These are phyloP conservation scores for Melampsora americana DNA, from an alignment of 1,284 basidiomycete species.

Conservation along the genomic window DNA sequence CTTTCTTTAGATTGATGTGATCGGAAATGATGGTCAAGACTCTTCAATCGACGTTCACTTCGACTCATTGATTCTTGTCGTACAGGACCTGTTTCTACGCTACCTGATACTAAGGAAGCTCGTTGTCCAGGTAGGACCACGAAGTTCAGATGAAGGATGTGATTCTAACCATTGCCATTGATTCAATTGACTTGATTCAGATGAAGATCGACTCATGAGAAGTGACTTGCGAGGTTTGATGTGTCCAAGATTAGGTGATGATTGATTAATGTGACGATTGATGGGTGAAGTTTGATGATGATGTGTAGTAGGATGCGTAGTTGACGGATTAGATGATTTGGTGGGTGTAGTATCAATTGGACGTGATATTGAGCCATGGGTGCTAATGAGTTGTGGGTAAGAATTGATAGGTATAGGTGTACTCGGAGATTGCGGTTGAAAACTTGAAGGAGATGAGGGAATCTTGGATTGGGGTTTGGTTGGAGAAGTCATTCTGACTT, in stretches of 20 bases:
- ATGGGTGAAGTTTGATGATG: neutral
- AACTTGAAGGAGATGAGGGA: neutral
- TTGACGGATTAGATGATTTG: neutral
- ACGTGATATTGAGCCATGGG: slow-evolving; percentile 1
- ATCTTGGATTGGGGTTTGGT: neutral
- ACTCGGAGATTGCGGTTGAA: neutral
- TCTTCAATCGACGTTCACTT: slow-evolving; percentile 10
- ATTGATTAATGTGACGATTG: neutral
- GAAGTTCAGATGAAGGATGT: neutral
- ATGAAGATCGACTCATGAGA: slow-evolving; percentile 29
- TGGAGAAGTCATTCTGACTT: neutral
- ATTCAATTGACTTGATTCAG: slow-evolving; percentile 18
- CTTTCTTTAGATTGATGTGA: neutral
- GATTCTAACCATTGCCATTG: slow-evolving; percentile 43
- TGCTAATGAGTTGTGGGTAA: slow-evolving; percentile 8
- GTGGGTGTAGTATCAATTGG: neutral
- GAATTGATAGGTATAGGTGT: neutral
- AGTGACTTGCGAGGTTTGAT: neutral
- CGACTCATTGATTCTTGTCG: neutral
- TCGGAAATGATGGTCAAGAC: slow-evolving; percentile 18
- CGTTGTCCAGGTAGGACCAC: neutral
- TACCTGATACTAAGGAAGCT: neutral
- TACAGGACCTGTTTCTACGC: no score
- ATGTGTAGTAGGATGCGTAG: neutral
- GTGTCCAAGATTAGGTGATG: neutral